Conservation (phyloP, 1,284 basidiomycete species). For the Moesziomyces antarcticus region DNA sequence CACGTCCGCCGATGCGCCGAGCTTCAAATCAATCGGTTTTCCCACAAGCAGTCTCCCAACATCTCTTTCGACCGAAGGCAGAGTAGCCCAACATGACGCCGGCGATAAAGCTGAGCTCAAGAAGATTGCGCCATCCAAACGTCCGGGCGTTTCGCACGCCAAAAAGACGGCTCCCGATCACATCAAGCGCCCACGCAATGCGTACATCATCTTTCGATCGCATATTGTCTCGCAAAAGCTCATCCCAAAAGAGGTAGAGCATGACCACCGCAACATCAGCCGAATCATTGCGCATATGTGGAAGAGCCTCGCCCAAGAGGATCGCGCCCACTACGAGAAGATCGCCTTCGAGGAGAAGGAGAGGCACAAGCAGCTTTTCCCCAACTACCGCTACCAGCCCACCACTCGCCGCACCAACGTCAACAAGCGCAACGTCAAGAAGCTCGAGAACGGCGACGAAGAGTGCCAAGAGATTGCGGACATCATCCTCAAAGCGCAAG, state of each 20-base stretch:
- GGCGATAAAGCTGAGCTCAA: slow-evolving; percentile 4
- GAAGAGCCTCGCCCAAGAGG: slow-evolving; percentile 54
- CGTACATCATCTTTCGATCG: slow-evolving; percentile 92
- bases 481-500: slow-evolving; percentile 56
- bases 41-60: slow-evolving; percentile 1
- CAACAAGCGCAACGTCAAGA: slow-evolving; percentile 47
- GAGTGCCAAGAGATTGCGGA: slow-evolving; percentile 61
- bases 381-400: slow-evolving; percentile 63
- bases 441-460: slow-evolving; percentile 53
- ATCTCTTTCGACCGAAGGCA: slow-evolving; percentile 7
- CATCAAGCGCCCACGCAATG: slow-evolving; percentile 90
- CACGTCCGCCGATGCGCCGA: not conserved
- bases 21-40: not conserved
- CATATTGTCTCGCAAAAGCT: slow-evolving; percentile 83
- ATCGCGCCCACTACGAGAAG: slow-evolving; percentile 52
- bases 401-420: slow-evolving; percentile 34
- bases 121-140: slow-evolving; percentile 27
- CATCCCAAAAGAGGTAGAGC: slow-evolving; percentile 82
- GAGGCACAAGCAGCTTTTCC: slow-evolving; percentile 51
- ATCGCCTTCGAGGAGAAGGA: slow-evolving; percentile 59
- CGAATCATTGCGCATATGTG: slow-evolving; percentile 69
- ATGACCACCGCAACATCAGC: slow-evolving; percentile 79
- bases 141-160: slow-evolving; percentile 52
- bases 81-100: slow-evolving; percentile 3
- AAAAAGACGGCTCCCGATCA: slow-evolving; percentile 70